phyloP scores from a whole-genome alignment of 495 filamentous ascomycete genomes.

The Cercophora sp. region DNA sequence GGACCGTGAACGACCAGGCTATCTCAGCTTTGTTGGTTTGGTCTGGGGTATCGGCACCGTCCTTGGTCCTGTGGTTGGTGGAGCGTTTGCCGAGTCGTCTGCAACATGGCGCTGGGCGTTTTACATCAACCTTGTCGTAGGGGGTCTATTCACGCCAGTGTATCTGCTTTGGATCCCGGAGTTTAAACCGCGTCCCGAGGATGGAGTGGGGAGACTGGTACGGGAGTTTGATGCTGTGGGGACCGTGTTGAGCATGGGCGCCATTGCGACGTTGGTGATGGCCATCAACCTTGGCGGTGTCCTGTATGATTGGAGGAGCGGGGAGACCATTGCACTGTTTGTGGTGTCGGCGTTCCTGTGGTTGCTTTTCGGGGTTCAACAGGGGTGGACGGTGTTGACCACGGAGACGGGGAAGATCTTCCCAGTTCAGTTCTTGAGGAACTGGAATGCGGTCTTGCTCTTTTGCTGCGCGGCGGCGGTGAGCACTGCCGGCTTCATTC shows the following conservation, averaged over 20 bases:
- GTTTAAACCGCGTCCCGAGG: conserved; percentile 40
- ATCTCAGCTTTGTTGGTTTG: conserved; percentile 40
- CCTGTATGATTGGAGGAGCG: conserved; percentile 49
- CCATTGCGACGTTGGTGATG: conserved; percentile 40
- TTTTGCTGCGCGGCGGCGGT: conserved; percentile 36
- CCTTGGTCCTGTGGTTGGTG: conserved; percentile 60
- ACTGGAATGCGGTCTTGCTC: conserved; percentile 41
- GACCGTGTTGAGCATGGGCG: conserved; percentile 35
- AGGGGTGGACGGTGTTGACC: conserved; percentile 48
- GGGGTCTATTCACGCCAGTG: conserved; percentile 49
- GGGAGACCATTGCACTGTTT: conserved; percentile 51
- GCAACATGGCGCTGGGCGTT: conserved; percentile 62
- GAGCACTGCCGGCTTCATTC: conserved; percentile 34
- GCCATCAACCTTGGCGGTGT: conserved; percentile 54
- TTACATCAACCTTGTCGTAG: conserved; percentile 66
- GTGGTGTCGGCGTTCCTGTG: conserved; percentile 49
- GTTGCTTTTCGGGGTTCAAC: conserved; percentile 46
- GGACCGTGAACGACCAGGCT: conserved; percentile 41
- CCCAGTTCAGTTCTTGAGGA: conserved; percentile 48
- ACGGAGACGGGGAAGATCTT: conserved; percentile 44
- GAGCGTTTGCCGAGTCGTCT: conserved; percentile 51
- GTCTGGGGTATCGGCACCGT: conserved; percentile 52
- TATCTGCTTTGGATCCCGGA: conserved; percentile 54
- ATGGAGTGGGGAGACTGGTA: conserved; percentile 37
- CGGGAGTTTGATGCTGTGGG: conserved; percentile 24